Base-by-base conservation (phyloP, 805 yeast genomes). In the Blastobotrys robertii region DNA sequence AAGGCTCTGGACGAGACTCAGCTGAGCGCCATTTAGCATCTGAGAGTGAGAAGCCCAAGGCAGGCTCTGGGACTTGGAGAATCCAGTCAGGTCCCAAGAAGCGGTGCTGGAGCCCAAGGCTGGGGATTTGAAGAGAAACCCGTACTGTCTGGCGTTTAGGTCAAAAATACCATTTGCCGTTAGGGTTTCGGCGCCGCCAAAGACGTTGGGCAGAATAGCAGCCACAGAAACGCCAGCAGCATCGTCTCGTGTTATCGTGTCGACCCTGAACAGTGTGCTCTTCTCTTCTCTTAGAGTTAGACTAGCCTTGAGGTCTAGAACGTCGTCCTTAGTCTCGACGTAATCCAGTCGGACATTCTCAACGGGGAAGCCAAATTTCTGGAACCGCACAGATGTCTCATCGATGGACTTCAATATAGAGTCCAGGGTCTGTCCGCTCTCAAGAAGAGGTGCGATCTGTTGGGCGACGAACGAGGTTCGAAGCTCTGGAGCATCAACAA, bases 131-230 rank as follows among this genome's bases (percentile, higher is more conserved):
- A 35, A 35, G 29, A 25, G 25, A 6, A 19, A 19, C 4, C 25
- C 25, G 25, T 19, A 19, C 25, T 19, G 25, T 19, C 25, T 19
- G 25, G 25, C 25, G 25, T 19, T 4, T 6, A 19, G 6, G 6
- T 19, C 25, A 19, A 19, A 19, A 6, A 19, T 6, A 19, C 25
- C 25, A 6, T 19, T 13, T 14, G 77, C 45, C 6, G 36, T 34
- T n/a, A 79, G 51, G 6, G 63, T 59, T 56, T 79, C 85, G 22
- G 79, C 82, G 8, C 79, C 80, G 11, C 79, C 81, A 51, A 77
- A 69, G 8, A 74, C 62, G 53, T 78, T 79, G 14, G 67, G 56
- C 46, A 66, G 67, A 62, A 76, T 85, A 45, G 84, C 74, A 30
- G 81, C 12, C 8, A 42, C 34, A 9, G 13, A 37, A 30, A 45